Percentiles rank a stretch among this genome's conserved stretches.
Evolutionary conservation across 768 basidiomycete genomes (phyloP).

Genomic region (Brasilioporus rufonigricans): DNA sequence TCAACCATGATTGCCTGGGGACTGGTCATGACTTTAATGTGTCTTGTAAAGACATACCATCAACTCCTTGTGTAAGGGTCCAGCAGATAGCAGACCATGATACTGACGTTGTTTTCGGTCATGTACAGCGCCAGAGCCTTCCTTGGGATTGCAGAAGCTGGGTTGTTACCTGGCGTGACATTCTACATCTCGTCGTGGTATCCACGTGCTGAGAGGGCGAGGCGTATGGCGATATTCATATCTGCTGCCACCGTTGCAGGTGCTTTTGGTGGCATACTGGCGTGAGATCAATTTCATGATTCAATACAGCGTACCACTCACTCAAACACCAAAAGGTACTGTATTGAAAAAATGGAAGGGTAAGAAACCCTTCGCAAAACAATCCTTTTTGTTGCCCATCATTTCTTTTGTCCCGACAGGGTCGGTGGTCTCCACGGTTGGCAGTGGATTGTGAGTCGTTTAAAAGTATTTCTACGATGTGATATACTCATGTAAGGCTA

Average conservation of each 20-base stretch:
- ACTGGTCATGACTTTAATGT: conserved; percentile 37
- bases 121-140: conserved; percentile 36
- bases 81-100: background rate
- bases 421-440: conserved; percentile 30
- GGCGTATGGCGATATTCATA: conserved; percentile 58
- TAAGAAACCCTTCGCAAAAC: conserved; percentile 17
- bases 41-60: too few relatives aligned
- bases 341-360: conserved; percentile 34
- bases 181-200: too few relatives aligned
- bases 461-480: background rate
- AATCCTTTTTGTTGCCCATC: background rate
- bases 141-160: conserved; percentile 47
- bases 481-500: conserved; percentile 3
- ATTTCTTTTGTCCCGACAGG: conserved; percentile 9
- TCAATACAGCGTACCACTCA: background rate
- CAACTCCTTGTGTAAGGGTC: too few relatives aligned
- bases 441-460: too few relatives aligned
- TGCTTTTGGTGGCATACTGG: too few relatives aligned
- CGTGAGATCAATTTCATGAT: background rate
- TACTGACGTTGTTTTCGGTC: background rate
- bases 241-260: too few relatives aligned
- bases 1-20: conserved; percentile 40
- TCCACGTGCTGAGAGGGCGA: conserved; percentile 52
- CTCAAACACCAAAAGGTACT: conserved; percentile 31
- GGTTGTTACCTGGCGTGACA: too few relatives aligned